Evolutionary conservation across 441 rosid species (phyloP), one percentile per base, ranked within the genome.

Genomic region (Gossypium davidsonii): DNA sequence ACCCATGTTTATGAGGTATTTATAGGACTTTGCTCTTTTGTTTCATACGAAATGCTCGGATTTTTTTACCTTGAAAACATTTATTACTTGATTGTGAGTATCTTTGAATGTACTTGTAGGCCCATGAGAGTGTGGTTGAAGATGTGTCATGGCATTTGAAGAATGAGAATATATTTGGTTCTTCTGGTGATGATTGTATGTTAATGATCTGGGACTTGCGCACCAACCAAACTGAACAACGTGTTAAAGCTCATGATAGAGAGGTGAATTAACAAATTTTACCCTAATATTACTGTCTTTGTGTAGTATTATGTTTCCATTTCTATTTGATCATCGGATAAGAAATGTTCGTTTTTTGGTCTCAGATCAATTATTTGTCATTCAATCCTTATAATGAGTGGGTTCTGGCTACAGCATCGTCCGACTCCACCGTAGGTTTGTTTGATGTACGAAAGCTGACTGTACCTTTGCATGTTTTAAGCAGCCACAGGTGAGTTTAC

Each of bases 81-180:
- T 77, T 74, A 53, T 51, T 34, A 31, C 20, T 67, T 80, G 48
- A 48, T 61, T 62, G 17, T 2, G 53, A 42, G 70, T 11, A 66
- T 26, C 18, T 77, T 37, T 39, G 51, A 37, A 59, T 59, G 70
- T 72, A 52, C 64, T 39, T 79, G 61, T 55, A 90, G 98, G 96
- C 87, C 68, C 97, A 91, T 73, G 84, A 82, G 79, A 84, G 79
- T 72, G 83, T 79, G 55, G 93, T 90, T 51, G 97, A 84, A 77
- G 96, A 90, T 72, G 98, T 88, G 17, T 83, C 97, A 4, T 91
- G 98, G 97, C 97, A 93, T 82, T 74, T 82, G 83, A 85, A 87
- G 87, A 83, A 91, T 68, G 94, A 87, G 65, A 82, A 81, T 71
- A 72, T 93, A 74, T 91, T 93, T 77, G 97, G 96, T 28, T 93